Evolutionary conservation across 768 basidiomycete species (phyloP).

Genomic region (Mycena haematopus): DNA sequence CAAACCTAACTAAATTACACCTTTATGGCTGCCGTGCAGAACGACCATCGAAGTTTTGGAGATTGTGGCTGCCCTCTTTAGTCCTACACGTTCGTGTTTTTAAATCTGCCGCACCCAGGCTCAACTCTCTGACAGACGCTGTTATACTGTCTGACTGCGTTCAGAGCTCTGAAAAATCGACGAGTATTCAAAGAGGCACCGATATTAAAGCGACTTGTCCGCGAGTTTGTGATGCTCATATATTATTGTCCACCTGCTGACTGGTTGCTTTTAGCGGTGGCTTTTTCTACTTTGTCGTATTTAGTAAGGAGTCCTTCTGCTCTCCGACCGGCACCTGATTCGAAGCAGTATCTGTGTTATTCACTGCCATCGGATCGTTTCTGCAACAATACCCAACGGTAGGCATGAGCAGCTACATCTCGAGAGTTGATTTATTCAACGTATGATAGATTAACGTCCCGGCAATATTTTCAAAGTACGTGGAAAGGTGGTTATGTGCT

Average conservation of each 20-base stretch:
- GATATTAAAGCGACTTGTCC: conserved; percentile 42
- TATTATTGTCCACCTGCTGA: conserved; percentile 1
- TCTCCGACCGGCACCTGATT: conserved; percentile 2
- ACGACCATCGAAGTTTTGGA: conserved; percentile 42
- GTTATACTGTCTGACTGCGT: conserved; percentile 44
- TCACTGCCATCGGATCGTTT: conserved; percentile 43
- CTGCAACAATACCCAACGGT: conserved; percentile 39
- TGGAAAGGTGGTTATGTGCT: background rate
- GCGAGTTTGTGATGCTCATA: conserved; percentile 41
- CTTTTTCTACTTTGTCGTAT: conserved; percentile 48
- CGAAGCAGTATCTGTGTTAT: conserved; percentile 39
- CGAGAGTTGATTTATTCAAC: background rate
- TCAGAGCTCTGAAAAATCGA: conserved; percentile 42
- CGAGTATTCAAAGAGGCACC: conserved; percentile 40
- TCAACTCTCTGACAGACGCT: conserved; percentile 35
- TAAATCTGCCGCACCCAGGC: background rate
- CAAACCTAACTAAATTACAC: conserved; percentile 12
- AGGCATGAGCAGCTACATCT: conserved; percentile 6
- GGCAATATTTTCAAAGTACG: conserved; percentile 44
- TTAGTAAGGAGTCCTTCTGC: conserved; percentile 34
- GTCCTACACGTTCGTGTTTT: conserved; percentile 41
- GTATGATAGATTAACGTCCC: conserved; percentile 44
- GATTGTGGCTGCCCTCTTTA: conserved; percentile 45
- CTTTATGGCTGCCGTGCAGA: conserved; percentile 41
- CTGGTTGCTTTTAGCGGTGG: conserved; percentile 40